Base-by-base conservation (phyloP, 2,329 filamentous ascomycete species). In the Aspergillus aculeatinus region DNA sequence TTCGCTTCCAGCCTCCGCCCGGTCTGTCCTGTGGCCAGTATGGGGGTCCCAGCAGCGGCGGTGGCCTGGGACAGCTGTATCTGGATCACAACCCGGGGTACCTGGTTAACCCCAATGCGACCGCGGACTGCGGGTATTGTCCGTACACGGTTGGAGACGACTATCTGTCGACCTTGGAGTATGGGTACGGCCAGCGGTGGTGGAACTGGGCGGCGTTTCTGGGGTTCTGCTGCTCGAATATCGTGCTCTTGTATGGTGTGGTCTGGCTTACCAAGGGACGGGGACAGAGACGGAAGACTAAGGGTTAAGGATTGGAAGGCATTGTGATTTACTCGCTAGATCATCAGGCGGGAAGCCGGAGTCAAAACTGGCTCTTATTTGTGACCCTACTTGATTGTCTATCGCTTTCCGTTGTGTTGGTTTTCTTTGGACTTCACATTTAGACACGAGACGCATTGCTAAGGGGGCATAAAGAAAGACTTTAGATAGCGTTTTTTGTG, bases 191-290 rank as follows among this genome's bases (percentile, higher is more conserved):
- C 10, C n/a, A 58, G 16, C 44, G 51, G 1, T 61, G 55, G 59
- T 23, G 59, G 14, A 48, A 58, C 21, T 58, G 50, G 51, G 59
- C 55, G 9, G 56, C 58, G 14, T 61, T 61, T 47, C 16, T 61
- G 42, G 59, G 56, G 1, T 61, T 61, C 16, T 55, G 56, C n/a
- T 39, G 54, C 14, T 52, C 56, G 1, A 61, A 58, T 29, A 12
- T 54, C 29, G 3, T 51, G 31, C 48, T 57, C n/a, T 5, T 52
- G n/a, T 52, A 19, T 23, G 31, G 9, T 11, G 29, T 52, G 6
- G 14, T 35, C 4, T 51, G 50, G 31, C 21, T 51, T 5, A 33
- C 29, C 19, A 51, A 23, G 50, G 31, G 25, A 27, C 25, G 25
- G 25, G 25, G 5, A 27, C 25, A 27, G 2, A 27, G 25, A 27